Percentiles rank a stretch among this genome's conserved stretches.
These are phyloP conservation scores for Kregervanrija pseudodelftensis DNA, from an alignment of 805 yeast genomes.

Conservation along the genomic window DNA sequence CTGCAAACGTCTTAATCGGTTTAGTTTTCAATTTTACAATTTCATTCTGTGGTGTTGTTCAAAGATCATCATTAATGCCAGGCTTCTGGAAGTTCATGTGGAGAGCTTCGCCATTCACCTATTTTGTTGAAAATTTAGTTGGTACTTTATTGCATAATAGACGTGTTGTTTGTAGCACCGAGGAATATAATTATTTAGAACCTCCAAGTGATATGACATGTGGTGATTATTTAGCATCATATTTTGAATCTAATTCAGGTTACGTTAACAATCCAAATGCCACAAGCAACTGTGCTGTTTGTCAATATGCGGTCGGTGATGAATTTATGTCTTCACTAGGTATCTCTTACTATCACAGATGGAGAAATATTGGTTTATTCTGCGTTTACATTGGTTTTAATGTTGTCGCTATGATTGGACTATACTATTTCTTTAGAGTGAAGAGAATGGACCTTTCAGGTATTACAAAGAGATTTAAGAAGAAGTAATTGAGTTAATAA, in stretches of 20 bases:
- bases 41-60: constrained; percentile 65
- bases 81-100: constrained; percentile 85
- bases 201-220: constrained; percentile 65
- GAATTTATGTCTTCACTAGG: constrained; percentile 37
- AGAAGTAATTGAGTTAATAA: background rate
- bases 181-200: constrained; percentile 42
- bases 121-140: constrained; percentile 50
- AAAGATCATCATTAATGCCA: constrained; percentile 52
- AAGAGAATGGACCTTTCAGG: constrained; percentile 1
- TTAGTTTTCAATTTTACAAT: constrained; percentile 51
- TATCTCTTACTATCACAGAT: constrained; percentile 38
- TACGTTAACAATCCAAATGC: constrained; percentile 49
- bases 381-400: constrained; percentile 53
- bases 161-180: constrained; percentile 39
- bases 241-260: constrained; percentile 40
- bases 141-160: constrained; percentile 43
- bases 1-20: constrained; percentile 56
- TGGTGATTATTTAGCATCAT: constrained; percentile 38
- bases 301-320: constrained; percentile 39
- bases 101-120: constrained; percentile 66
- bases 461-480: too few species aligned
- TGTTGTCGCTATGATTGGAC: constrained; percentile 29
- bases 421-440: constrained; percentile 31
- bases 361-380: constrained; percentile 64
- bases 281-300: constrained; percentile 42